A percentile compares a stretch with the other conserved stretches of the same genome.
phyloP scores from a whole-genome alignment of 495 filamentous ascomycete genomes.

The Penicillium turbatum region DNA sequence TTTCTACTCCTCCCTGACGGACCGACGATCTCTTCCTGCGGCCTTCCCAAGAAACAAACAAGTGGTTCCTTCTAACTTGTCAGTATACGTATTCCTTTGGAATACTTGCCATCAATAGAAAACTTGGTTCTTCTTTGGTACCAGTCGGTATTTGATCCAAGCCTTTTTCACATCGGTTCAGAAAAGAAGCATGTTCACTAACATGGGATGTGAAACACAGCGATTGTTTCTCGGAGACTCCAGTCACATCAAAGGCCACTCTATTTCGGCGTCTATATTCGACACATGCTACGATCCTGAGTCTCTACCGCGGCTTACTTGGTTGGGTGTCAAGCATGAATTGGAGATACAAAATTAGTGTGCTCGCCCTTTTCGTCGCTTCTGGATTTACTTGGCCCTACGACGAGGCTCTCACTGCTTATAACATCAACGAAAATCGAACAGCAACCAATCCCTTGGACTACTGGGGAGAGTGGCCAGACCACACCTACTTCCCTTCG shows the following conservation, averaged over 20 bases:
- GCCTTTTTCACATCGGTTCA: too few species aligned
- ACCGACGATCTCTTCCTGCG: neutral
- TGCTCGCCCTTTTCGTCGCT: conserved; percentile 29
- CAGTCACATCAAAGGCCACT: neutral
- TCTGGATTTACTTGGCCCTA: conserved; percentile 48
- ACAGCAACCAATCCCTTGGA: conserved; percentile 55
- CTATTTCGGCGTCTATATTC: neutral
- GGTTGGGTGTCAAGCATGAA: conserved; percentile 27
- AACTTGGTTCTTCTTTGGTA: neutral
- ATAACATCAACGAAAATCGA: conserved; percentile 62
- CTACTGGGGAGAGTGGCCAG: conserved; percentile 58
- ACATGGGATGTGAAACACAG: neutral
- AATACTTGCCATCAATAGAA: neutral
- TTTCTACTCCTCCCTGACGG: neutral
- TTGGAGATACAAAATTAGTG: conserved; percentile 26
- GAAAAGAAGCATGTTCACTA: neutral
- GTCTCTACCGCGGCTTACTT: neutral
- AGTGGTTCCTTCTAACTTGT: neutral
- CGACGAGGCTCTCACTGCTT: conserved; percentile 48
- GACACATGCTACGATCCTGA: conserved; percentile 8
- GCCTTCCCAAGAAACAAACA: neutral
- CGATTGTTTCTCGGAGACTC: neutral
- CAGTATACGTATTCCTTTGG: neutral
- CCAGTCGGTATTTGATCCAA: neutral
- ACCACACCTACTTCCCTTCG: conserved; percentile 53